phyloP scores from a whole-genome alignment of 805 yeast genomes.

The Saccharomycopsis schoenii region DNA sequence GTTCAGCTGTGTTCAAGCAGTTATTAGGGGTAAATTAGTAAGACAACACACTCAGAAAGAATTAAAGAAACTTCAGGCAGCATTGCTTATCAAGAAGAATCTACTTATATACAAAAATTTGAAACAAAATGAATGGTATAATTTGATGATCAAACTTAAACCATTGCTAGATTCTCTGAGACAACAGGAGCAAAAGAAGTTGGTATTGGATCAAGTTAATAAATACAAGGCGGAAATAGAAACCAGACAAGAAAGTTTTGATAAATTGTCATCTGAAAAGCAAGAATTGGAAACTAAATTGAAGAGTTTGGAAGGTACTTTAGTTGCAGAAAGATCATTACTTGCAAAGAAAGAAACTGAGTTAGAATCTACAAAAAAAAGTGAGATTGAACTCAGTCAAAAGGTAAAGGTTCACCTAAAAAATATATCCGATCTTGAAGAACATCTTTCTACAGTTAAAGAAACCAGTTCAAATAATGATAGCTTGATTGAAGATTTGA shows the following conservation, averaged over 20 bases:
- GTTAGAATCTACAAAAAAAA: constrained; percentile 34
- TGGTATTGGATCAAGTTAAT: constrained; percentile 44
- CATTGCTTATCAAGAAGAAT: constrained; percentile 55
- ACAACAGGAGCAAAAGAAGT: constrained; percentile 42
- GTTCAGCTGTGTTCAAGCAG: constrained; percentile 53
- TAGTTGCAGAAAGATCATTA: constrained; percentile 32
- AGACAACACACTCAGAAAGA: constrained; percentile 39
- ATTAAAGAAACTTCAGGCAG: constrained; percentile 57
- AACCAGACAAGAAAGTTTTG: constrained; percentile 27
- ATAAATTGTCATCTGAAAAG: constrained; percentile 23
- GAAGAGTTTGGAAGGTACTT: constrained; percentile 24
- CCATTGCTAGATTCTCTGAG: constrained; percentile 64
- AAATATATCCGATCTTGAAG: constrained; percentile 27
- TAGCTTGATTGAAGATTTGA: constrained; percentile 23
- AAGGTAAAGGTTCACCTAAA: constrained; percentile 27
- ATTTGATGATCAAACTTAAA: constrained; percentile 55
- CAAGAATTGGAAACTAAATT: constrained; percentile 24
- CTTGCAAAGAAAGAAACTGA: constrained; percentile 38
- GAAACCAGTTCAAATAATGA: constrained; percentile 17
- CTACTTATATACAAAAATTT: constrained; percentile 42
- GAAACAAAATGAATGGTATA: constrained; percentile 67
- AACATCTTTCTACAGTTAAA: constrained; percentile 17
- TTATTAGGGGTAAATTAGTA: constrained; percentile 51
- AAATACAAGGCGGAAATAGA: constrained; percentile 38
- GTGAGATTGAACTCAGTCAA: constrained; percentile 55